These are phyloP conservation scores for Botrytis galanthina DNA, from an alignment of 2,329 filamentous ascomycete genomes.

Conservation along the genomic window DNA sequence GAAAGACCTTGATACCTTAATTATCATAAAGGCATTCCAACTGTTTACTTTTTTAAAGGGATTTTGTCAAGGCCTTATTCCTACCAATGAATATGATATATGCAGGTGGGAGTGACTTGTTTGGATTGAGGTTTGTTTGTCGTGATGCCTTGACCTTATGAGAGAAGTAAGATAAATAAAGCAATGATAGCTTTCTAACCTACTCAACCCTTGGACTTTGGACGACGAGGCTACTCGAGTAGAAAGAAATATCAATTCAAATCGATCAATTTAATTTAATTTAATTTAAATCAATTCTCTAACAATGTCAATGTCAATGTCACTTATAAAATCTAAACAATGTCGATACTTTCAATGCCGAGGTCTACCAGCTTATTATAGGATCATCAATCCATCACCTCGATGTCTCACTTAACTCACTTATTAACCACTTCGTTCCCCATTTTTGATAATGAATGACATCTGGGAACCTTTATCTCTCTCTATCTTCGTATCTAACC, in stretches of 20 bases:
- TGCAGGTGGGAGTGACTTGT: neutral
- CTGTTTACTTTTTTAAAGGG: neutral
- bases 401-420: neutral
- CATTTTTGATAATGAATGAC: constrained; percentile 6
- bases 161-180: neutral
- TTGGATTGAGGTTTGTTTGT: neutral
- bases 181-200: neutral
- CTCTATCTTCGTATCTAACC: constrained; percentile 10
- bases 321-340: neutral
- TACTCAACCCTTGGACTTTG: neutral
- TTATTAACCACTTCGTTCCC: neutral
- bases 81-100: neutral
- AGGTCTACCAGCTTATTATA: neutral
- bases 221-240: neutral
- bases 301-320: neutral
- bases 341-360: neutral
- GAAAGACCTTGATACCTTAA: neutral
- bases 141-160: neutral
- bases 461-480: neutral
- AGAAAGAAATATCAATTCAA: neutral
- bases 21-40: neutral
- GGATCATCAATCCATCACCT: neutral
- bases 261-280: neutral
- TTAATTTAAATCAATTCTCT: neutral
- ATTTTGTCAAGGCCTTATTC: neutral